These are phyloP conservation scores for Ustulina deusta DNA, from an alignment of 2,329 filamentous ascomycete species.

Conservation along the genomic window DNA sequence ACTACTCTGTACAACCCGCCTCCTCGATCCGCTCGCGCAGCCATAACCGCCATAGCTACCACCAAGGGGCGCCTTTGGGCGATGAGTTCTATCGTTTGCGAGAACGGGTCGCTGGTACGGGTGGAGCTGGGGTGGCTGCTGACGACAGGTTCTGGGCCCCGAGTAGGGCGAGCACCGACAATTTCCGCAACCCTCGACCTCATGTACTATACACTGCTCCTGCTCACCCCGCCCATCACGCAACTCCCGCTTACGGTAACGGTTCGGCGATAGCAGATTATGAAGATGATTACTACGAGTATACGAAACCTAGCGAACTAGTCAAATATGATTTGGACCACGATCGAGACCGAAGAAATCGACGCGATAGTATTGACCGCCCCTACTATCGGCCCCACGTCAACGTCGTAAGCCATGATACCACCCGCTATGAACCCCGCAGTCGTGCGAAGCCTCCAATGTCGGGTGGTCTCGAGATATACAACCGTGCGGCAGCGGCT, in stretches of 20 bases:
- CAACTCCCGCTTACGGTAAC: conserved; percentile 41
- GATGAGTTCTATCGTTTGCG: conserved; percentile 65
- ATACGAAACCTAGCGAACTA: conserved; percentile 72
- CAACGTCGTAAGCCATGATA: conserved; percentile 62
- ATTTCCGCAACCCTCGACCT: conserved; percentile 62
- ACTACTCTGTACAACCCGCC: conserved; percentile 67
- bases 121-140: conserved; percentile 42
- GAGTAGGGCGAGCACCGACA: conserved; percentile 55
- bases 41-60: conserved; percentile 55
- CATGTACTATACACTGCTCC: conserved; percentile 59
- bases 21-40: conserved; percentile 66
- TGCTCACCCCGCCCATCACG: conserved; percentile 50
- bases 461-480: conserved; percentile 77
- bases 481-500: conserved; percentile 61
- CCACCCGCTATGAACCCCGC: conserved; percentile 58
- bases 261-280: conserved; percentile 60
- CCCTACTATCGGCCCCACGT: conserved; percentile 68
- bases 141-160: conserved; percentile 58
- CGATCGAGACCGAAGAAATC: conserved; percentile 55
- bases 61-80: conserved; percentile 62
- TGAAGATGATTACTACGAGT: conserved; percentile 71
- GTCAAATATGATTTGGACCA: conserved; percentile 72
- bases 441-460: conserved; percentile 72
- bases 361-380: conserved; percentile 68
- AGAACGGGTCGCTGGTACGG: conserved; percentile 56